These are phyloP conservation scores for Pichia inconspicua DNA, from an alignment of 1,139 yeast species.

Conservation along the genomic window DNA sequence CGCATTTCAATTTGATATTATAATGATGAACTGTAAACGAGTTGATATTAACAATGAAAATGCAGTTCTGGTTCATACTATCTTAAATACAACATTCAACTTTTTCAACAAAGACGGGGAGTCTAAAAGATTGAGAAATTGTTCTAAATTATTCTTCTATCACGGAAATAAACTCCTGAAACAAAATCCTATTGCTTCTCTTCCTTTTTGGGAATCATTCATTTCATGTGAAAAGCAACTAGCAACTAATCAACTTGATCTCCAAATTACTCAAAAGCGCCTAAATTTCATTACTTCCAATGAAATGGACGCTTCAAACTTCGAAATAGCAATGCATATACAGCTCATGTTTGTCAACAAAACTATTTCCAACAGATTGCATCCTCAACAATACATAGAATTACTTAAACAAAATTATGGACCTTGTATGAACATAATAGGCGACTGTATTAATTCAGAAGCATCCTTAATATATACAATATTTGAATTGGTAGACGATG, in stretches of 20 bases:
- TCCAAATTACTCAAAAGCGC: not conserved
- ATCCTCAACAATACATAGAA: not conserved
- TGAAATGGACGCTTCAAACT: not conserved
- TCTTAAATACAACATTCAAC: not conserved
- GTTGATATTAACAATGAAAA: not conserved
- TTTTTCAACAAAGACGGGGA: not conserved
- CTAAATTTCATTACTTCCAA: not conserved
- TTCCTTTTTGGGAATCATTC: constrained; percentile 6
- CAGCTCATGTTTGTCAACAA: constrained; percentile 1
- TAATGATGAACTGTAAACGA: constrained; percentile 4
- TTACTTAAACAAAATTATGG: not conserved
- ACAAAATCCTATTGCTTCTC: not conserved
- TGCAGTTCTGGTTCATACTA: not conserved
- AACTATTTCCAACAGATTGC: not conserved
- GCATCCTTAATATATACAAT: not conserved
- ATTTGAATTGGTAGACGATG: constrained; percentile 14
- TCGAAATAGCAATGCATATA: not conserved
- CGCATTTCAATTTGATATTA: not conserved
- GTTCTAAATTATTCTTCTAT: constrained; percentile 23
- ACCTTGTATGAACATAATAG: not conserved
- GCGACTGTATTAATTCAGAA: not conserved
- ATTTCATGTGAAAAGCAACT: not conserved
- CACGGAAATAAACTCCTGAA: constrained; percentile 18
- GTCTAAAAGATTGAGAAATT: constrained; percentile 20
- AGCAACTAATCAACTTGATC: not conserved